Percentiles rank a stretch among this genome's conserved stretches.
Conservation (phyloP, 108 stramenopile genomes). For the Skeletonema tropicum region DNA sequence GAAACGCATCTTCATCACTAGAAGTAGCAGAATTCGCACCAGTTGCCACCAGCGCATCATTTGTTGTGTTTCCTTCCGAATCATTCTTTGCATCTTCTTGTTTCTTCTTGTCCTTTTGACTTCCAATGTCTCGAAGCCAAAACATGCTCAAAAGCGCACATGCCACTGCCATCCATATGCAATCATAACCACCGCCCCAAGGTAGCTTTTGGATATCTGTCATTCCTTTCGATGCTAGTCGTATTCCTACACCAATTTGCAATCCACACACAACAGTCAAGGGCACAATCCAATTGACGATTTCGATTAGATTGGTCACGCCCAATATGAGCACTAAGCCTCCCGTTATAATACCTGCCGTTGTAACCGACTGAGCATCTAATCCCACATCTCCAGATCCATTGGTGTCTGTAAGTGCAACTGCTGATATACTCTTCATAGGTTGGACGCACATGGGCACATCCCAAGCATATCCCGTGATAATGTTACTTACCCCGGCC, state of each 20-base stretch:
- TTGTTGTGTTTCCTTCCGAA: neutral
- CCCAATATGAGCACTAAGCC: conserved; percentile 58
- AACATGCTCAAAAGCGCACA: conserved; percentile 48
- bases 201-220: conserved; percentile 55
- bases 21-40: neutral
- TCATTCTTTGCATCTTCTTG: neutral
- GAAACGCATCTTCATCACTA: neutral
- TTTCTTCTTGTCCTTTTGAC: neutral
- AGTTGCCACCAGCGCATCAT: neutral
- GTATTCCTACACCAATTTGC: conserved; percentile 83
- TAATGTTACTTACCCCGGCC: conserved; percentile 67
- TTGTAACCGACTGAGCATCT: conserved; percentile 62
- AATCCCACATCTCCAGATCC: conserved; percentile 21
- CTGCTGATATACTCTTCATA: conserved; percentile 87
- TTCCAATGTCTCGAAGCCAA: conserved; percentile 42
- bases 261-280: conserved; percentile 72
- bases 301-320: conserved; percentile 68
- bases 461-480: conserved; percentile 75
- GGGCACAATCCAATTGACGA: conserved; percentile 77
- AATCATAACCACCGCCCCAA: conserved; percentile 62
- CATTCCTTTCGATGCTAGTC: conserved; percentile 65
- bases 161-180: conserved; percentile 55
- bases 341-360: conserved; percentile 79
- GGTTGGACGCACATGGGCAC: conserved; percentile 91
- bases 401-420: conserved; percentile 56